Evolutionary conservation across 2,329 filamentous ascomycete genomes (phyloP), one percentile per base, ranked within the genome.

Genomic region (Penicillium sp.): DNA sequence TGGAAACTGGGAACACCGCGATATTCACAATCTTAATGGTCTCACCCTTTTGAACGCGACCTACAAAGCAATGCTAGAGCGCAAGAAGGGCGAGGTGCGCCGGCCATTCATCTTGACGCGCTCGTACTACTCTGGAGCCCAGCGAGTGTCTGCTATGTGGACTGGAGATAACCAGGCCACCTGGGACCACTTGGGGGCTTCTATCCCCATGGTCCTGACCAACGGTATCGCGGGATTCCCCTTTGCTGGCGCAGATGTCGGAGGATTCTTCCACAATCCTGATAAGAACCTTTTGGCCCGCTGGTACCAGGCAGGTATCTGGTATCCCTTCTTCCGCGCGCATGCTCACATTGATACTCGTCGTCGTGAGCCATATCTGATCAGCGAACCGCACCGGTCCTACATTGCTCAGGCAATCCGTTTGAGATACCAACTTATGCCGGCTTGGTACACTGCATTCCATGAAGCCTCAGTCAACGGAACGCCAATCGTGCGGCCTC

Each of bases 321-420:
- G 96, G 80, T 97, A 97, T 73, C 94, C 94, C 8, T 99, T 97
- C 80, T 96, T 97, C 88, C 90, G 94, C 59, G 94, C 86, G 1
- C 94, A 99, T 71, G 94, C 94, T 7, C 94, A 99, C 74, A 97
- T 97, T 58, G 94, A 99, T 69, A 89, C 94, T 37, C 90, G 94
- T 43, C 88, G 94, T 26, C 88, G 94, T 50, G 94, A 99, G 77
- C 94, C 94, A 3, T 99, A 97, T 71, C 80, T 97, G 55, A 81
- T 87, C 11, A 88, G 89, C 11, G 89, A 94, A 58, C 91, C 92
- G 0, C 91, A 96, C 75, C 90, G 86, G 4, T 82, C 83, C 50
- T 95, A 97, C 71, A 90, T 96, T 67, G 90, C 91, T 0, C 85
- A 93, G 58, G 92, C 94, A 1, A 80, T 99, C 40, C 88, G 92